Base-by-base conservation (phyloP, 1,284 basidiomycete genomes). In the Mycena citricolor region DNA sequence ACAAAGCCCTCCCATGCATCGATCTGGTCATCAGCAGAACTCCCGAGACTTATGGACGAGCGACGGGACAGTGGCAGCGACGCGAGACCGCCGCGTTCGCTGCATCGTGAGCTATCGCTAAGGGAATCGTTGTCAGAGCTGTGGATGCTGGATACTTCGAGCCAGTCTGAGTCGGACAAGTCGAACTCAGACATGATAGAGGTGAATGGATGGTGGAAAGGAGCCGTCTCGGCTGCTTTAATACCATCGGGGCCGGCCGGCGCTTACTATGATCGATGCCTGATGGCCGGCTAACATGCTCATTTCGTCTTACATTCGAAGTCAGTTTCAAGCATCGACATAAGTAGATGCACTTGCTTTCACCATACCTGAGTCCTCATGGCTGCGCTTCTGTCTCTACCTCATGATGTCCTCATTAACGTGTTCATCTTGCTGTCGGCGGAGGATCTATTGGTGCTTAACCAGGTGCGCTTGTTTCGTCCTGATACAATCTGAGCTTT, bases 141-240 rank as follows among this genome's bases (percentile, higher is more conserved):
- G 49, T 74, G 73, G 64, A 73, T 77, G 57, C 78, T 82, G 29
- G 80, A 67, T 49, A 88, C 73, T 56, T 88, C 85, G 57, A 86
- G 79, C 85, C 85, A 87, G 64, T 87, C 84, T 25, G 83, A 86
- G 66, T 88, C 86, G 28, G 85, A 88, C 52, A 78, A 63, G 60
- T 84, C 84, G 52, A 73, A 59, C 59, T 86, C 85, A 55, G 80
- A 78, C 58, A 75, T 66, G 47, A 58, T 52, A 36, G 63, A 66
- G 52, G 62, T 62, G 47, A 61, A 61, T 54, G 49, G 13, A 22
- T 8, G 41, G 36, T 31, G 31, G 45, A 40, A 36, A 26, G 21
- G 37, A 37, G 36, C 14, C n/a, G n/a, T n/a, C n/a, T n/a, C n/a
- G 16, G 31, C 20, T 25, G 22, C 8, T 16, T 26, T 24, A n/a